These are phyloP conservation scores for Triglochin maritima DNA, from an alignment of 106 monocot genomes.

Conservation along the genomic window DNA sequence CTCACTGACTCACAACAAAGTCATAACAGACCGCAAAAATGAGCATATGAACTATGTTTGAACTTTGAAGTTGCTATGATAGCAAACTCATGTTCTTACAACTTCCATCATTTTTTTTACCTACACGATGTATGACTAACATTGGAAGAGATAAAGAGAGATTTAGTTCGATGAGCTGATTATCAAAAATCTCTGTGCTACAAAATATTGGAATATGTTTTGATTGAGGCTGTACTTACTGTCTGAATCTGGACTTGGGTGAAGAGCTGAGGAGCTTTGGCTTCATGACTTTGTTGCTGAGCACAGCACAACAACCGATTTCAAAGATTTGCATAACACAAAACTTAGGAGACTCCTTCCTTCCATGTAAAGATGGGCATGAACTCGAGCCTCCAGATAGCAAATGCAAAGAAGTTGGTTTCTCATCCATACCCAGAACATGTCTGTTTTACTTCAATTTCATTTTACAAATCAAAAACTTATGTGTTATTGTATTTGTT, in stretches of 20 bases:
- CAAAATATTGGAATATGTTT: neutral
- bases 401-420: slow-evolving; percentile 1
- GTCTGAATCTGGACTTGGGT: neutral
- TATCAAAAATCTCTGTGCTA: neutral
- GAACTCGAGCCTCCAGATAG: neutral
- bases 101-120: no score
- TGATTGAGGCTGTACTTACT: neutral
- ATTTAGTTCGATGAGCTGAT: no score
- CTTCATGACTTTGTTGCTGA: slow-evolving; percentile 25
- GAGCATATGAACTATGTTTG: no score
- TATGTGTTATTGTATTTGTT: neutral
- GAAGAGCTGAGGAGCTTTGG: slow-evolving; percentile 27
- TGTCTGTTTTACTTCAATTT: neutral
- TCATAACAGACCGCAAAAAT: no score
- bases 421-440: neutral
- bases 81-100: neutral
- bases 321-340: slow-evolving; percentile 27
- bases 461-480: neutral
- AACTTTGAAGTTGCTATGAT: no score
- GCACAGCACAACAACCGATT: slow-evolving; percentile 18
- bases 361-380: slow-evolving; percentile 11
- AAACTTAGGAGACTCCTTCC: slow-evolving; percentile 13
- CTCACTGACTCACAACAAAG: no score
- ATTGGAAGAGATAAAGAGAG: no score
- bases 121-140: no score